phyloP scores from a whole-genome alignment of 2,329 filamentous ascomycete species.

The Fusarium mundagurra region DNA sequence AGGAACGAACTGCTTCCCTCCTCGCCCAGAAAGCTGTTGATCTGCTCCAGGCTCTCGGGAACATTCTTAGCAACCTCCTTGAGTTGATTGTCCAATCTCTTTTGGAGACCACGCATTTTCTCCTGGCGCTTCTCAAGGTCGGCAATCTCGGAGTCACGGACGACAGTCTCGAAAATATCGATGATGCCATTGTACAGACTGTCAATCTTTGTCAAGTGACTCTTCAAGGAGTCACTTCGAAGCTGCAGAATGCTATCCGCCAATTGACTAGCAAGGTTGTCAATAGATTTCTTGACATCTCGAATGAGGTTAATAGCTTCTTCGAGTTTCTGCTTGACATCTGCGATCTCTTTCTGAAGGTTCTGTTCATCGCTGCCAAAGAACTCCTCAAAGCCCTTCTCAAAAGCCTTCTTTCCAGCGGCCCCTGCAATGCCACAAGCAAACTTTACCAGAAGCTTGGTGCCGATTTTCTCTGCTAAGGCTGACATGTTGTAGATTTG shows the following conservation, averaged over 20 bases:
- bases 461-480: not conserved
- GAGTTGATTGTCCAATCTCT: not conserved
- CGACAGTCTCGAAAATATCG: not conserved
- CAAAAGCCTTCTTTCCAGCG: not conserved
- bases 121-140: not conserved
- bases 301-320: rapidly evolving
- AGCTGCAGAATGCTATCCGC: not conserved
- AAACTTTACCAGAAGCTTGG: not conserved
- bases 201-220: not conserved
- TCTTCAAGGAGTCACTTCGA: not conserved
- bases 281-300: not conserved
- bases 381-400: not conserved
- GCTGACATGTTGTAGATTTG: not conserved
- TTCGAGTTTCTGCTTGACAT: not conserved
- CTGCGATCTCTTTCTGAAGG: not conserved
- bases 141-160: rapidly evolving
- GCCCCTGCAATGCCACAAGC: rapidly evolving
- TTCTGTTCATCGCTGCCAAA: not conserved
- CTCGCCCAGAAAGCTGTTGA: not conserved
- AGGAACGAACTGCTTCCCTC: not conserved
- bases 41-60: not conserved
- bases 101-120: rapidly evolving
- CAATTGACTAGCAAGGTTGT: not conserved
- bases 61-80: not conserved
- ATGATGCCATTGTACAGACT: not conserved